Evolutionary conservation across 1,139 yeast species (phyloP), one percentile per base, ranked within the genome.

Genomic region (Waltiozyma sp.): DNA sequence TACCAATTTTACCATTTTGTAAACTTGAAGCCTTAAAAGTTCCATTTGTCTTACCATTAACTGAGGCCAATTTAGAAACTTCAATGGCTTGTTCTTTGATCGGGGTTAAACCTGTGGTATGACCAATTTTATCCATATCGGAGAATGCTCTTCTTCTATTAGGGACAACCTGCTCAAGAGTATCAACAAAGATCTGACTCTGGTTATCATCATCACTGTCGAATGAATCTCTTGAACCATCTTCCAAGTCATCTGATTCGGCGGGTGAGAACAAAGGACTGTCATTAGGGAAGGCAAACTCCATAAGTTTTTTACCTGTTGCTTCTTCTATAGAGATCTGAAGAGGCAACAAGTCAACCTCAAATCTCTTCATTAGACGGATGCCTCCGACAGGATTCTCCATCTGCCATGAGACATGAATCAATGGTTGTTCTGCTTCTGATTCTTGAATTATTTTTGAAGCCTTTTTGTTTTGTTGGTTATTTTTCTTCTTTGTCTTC

Each of bases 331-430:
- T 52, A 43, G 73, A 71, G 42, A 81, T 52, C 41, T 70, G 71
- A 47, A 81, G 62, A 38, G 87, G 87, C 42, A 68, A 63, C 7
- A 82, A 64, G 28, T 63, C 59, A 31, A 80, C 64, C 40, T 71
- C 73, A 41, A 79, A 70, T 47, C 69, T 63, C 49, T 74, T 79
- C 47, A 80, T 65, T 34, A 80, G 68, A 49, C 73, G 69, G 47
- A 81, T 80, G 1, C 89, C 89, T 38, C 88, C 89, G 38, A 80
- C 73, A 15, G 81, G 73, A 43, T 73, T 66, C 47, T 74, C 76
- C 77, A 80, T 73, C 5, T 73, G 70, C 91, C 91, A 82, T 34
- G 61, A 65, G 8, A 77, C 64, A 8, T 64, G 61, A 13, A 80
- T 59, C 55, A 78, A 42, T 2, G 66, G 65, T n/a, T 31, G 18